Evolutionary conservation across 2,329 filamentous ascomycete species (phyloP), one percentile per base, ranked within the genome.

Genomic region (Alternaria solani): DNA sequence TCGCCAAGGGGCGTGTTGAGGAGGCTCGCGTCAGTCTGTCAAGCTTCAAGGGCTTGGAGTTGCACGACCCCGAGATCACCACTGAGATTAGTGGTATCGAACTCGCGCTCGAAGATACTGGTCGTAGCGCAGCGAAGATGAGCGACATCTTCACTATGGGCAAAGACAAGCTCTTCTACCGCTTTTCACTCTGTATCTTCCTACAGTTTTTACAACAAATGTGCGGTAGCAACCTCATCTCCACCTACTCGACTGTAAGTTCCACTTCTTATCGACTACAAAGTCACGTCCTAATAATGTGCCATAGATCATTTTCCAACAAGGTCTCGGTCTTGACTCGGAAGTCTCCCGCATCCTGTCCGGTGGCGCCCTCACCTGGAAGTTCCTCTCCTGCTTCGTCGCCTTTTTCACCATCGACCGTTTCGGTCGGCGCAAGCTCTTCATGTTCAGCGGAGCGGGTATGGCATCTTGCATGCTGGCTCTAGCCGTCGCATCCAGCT

Each of bases 381-480:
- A 87, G 69, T 85, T 86, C 67, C 65, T 86, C 20, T 83, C 81
- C 32, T 83, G 81, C 0, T 81, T 91, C 25, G 84, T 91, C 57
- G 90, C 88, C 56, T 89, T 91, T 62, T 91, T 91, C 71, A 91
- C 89, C 0, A 81, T 92, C 1, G 89, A 92, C 68, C 84, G 87
- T 0, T 90, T 92, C 58, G 89, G 90, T 7, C 85, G 90, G 14
- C 84, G 89, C 32, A 79, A 78, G 52, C 78, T 85, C 23, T 85
- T 86, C 79, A 85, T 86, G 57, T 74, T 85, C 68, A 82, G 79
- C 42, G 85, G 83, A 12, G 65, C 69, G 0, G 84, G 85, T 39
- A 87, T 87, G 85, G 78, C 81, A 3, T 66, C 76, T 20, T 87
- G 84, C 73, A 87, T 87, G 85, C 64, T 83, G 5, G 80, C 81